Evolutionary conservation across 1,284 basidiomycete species (phyloP).

Genomic region (Trichosporon ovoides): DNA sequence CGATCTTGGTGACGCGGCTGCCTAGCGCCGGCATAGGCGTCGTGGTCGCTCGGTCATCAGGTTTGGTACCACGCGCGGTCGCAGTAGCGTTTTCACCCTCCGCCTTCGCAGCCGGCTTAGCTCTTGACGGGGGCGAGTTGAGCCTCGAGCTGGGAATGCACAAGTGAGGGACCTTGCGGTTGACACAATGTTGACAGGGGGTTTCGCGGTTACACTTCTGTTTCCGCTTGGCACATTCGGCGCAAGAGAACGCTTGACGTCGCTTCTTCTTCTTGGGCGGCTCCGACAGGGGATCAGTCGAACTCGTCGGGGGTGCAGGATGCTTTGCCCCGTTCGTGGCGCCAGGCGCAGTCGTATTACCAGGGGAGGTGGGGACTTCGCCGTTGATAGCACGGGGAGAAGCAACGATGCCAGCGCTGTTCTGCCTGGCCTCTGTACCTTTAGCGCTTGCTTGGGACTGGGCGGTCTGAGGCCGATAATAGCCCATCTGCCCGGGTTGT

Average conservation of each 20-base stretch:
- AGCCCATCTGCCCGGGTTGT: not conserved
- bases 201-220: conserved; percentile 46
- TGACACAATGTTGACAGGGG: conserved; percentile 44
- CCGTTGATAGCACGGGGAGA: not conserved
- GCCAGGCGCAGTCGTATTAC: not conserved
- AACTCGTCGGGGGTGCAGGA: conserved; percentile 10
- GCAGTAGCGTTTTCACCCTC: not conserved
- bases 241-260: conserved; percentile 39
- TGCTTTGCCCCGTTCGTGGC: conserved; percentile 18
- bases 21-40: not conserved
- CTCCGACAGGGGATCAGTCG: conserved; percentile 7
- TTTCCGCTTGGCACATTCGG: conserved; percentile 45
- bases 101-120: conserved; percentile 6
- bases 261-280: conserved; percentile 44
- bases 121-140: conserved; percentile 4
- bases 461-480: not conserved
- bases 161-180: conserved; percentile 38
- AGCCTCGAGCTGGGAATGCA: conserved; percentile 29
- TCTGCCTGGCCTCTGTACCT: not conserved
- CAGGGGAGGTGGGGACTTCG: not conserved
- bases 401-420: not conserved
- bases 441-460: not conserved
- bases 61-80: not conserved
- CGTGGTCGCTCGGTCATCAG: not conserved
- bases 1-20: conserved; percentile 24